A percentile compares a stretch with the other conserved stretches of the same genome.
These are phyloP conservation scores for Chernovozyma aurita DNA, from an alignment of 1,139 yeast species.

Conservation along the genomic window DNA sequence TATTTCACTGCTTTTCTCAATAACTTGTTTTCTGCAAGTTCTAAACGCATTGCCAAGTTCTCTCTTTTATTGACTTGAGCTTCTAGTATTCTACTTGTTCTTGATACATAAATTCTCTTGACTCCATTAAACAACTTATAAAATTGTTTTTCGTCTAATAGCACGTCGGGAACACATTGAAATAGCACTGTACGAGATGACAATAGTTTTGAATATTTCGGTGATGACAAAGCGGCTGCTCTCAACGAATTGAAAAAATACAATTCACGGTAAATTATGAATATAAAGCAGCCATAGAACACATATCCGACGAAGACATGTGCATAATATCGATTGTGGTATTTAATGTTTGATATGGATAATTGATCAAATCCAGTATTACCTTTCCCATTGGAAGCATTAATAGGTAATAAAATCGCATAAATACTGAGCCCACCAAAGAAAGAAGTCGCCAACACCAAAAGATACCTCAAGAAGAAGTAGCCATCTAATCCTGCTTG, in stretches of 20 bases:
- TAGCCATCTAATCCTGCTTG: conserved; percentile 53
- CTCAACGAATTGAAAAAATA: conserved; percentile 75
- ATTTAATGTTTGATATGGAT: conserved; percentile 66
- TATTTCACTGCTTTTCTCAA: conserved; percentile 58
- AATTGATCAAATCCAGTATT: conserved; percentile 68
- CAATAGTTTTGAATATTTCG: conserved; percentile 66
- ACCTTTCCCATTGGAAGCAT: conserved; percentile 56
- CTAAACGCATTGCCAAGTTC: conserved; percentile 58
- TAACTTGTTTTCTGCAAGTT: conserved; percentile 61
- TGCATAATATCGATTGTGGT: conserved; percentile 69
- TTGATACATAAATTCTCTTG: conserved; percentile 68
- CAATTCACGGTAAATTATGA: conserved; percentile 75
- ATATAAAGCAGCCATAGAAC: conserved; percentile 66
- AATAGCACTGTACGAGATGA: conserved; percentile 78
- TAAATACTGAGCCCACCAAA: conserved; percentile 40
- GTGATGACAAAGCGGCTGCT: conserved; percentile 77
- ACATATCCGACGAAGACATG: conserved; percentile 81
- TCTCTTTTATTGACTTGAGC: conserved; percentile 59
- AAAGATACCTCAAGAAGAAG: conserved; percentile 57
- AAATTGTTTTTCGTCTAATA: conserved; percentile 60
- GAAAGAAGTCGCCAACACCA: conserved; percentile 40
- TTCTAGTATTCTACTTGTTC: conserved; percentile 59
- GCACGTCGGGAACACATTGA: conserved; percentile 72
- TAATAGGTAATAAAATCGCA: conserved; percentile 60
- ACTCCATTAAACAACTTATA: conserved; percentile 64